Conservation (phyloP, 2,329 filamentous ascomycete genomes). For the Akanthomyces uredinophilus region DNA sequence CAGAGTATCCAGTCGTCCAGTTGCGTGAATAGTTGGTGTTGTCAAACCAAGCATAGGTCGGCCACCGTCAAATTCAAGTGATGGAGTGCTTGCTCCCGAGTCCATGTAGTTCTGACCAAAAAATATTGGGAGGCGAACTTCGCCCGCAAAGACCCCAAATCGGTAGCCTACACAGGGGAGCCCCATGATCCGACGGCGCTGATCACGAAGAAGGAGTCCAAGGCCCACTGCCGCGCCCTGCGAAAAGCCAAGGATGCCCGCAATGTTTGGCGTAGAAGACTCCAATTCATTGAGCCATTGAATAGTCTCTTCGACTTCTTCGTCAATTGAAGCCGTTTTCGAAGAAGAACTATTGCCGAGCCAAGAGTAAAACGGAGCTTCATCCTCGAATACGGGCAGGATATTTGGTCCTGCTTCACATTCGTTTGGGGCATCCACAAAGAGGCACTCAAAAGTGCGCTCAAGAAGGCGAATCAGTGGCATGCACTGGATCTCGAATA, state of each 20-base stretch:
- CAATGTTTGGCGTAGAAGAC: not conserved
- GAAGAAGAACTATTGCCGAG: not conserved
- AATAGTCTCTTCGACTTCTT: not conserved
- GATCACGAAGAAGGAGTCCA: constrained; percentile 3
- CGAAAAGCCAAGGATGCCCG: constrained; percentile 1
- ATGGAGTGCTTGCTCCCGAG: not conserved
- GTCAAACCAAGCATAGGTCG: not conserved
- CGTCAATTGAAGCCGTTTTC: not conserved
- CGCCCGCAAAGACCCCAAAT: constrained; percentile 3
- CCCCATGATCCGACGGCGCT: constrained; percentile 5
- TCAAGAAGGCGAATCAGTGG: not conserved
- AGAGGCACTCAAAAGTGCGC: not conserved
- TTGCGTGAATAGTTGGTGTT: not conserved
- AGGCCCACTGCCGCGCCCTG: constrained; percentile 5
- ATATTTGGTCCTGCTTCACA: constrained; percentile 1
- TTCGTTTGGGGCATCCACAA: constrained; percentile 4
- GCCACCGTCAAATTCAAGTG: not conserved
- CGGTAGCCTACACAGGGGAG: not conserved
- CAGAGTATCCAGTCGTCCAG: not conserved
- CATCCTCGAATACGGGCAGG: constrained; percentile 1
- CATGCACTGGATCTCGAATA: constrained; percentile 10
- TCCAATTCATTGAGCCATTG: not conserved
- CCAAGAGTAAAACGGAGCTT: constrained; percentile 11
- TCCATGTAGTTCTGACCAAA: not conserved
- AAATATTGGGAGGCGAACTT: not conserved